Evolutionary conservation across 164 flowering plant genomes (phyloP), one percentile per base, ranked within the genome.

Genomic region (Malania oleifera): DNA sequence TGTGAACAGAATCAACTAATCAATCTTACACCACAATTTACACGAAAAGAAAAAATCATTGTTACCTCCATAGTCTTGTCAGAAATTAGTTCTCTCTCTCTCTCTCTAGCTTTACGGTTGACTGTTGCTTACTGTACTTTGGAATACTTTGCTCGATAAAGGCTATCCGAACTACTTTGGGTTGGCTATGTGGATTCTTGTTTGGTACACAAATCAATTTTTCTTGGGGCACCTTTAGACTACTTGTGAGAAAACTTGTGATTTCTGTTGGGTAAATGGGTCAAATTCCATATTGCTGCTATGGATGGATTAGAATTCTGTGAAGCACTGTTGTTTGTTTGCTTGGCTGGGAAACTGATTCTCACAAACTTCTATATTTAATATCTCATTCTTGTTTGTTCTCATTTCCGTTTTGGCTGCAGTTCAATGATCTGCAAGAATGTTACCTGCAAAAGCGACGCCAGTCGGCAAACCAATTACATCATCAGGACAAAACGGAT

Each of bases 391-490:
- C 61, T 45, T 35, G 2, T 18, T 52, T 2, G 41, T 24, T 38
- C 48, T 40, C 23, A 25, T 45, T 19, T 39, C 52, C 43, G 14
- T 67, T n/a, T 50, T 68, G 54, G 50, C 58, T 62, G 69, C 80
- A 95, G 99, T 95, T 95, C 64, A 78, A 74, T 72, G 96, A 91
- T 60, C 75, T 95, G 37, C 97, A 95, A 82, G 96, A 95, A 54
- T 91, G 88, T 66, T 95, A 91, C 76, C 72, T 95, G 73, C 91
- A 91, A 83, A 95, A 81, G 70, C 71, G 97, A 37, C 83, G 95
- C 13, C 80, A 74, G 44, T 63, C 73, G 63, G 76, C 71, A 10
- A 77, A 60, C 63, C 79, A 81, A 54, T 44, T 66, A 26, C 73
- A 51, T 26, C 73, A 65, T 53, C 77, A 64, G 31, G 80, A 70